These are phyloP conservation scores for Drechslera avenae DNA, from an alignment of 2,329 filamentous ascomycete genomes.

Conservation along the genomic window DNA sequence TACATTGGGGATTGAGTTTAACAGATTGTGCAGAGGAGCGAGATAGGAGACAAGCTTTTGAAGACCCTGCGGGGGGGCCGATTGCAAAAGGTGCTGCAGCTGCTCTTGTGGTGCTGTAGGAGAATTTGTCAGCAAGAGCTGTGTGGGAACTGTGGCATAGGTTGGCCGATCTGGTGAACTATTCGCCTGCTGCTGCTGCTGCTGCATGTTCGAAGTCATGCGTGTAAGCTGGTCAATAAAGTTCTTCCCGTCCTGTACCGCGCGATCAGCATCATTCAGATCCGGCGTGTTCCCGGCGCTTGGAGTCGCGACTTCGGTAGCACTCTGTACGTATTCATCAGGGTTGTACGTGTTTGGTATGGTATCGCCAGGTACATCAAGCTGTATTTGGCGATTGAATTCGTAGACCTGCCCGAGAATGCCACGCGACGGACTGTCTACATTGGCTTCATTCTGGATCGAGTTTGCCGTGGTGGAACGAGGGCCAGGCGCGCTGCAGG, in stretches of 20 bases:
- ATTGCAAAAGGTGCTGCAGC: constrained; percentile 34
- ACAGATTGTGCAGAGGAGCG: constrained; percentile 42
- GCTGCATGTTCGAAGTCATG: constrained; percentile 32
- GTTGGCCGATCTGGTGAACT: constrained; percentile 22
- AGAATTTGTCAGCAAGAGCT: constrained; percentile 31
- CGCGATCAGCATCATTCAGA: constrained; percentile 40
- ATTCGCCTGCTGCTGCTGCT: constrained; percentile 27
- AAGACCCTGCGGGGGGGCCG: constrained; percentile 41
- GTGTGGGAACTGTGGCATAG: constrained; percentile 27
- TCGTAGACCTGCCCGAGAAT: constrained; percentile 35
- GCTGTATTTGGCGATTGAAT: constrained; percentile 40
- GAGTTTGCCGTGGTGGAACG: constrained; percentile 30
- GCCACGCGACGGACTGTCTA: constrained; percentile 24
- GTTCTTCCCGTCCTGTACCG: constrained; percentile 44
- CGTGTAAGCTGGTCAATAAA: constrained; percentile 39
- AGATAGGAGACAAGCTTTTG: constrained; percentile 46
- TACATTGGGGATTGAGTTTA: constrained; percentile 48
- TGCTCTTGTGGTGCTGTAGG: constrained; percentile 38
- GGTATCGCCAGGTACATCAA: constrained; percentile 42
- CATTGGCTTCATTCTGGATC: constrained; percentile 15
- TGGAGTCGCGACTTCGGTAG: constrained; percentile 56
- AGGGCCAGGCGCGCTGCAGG: constrained; percentile 24
- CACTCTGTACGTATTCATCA: constrained; percentile 52
- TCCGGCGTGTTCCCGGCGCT: constrained; percentile 52
- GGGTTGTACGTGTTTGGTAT: constrained; percentile 45